phyloP scores from a whole-genome alignment of 257 asterid species.

The Solanum peruvianum region DNA sequence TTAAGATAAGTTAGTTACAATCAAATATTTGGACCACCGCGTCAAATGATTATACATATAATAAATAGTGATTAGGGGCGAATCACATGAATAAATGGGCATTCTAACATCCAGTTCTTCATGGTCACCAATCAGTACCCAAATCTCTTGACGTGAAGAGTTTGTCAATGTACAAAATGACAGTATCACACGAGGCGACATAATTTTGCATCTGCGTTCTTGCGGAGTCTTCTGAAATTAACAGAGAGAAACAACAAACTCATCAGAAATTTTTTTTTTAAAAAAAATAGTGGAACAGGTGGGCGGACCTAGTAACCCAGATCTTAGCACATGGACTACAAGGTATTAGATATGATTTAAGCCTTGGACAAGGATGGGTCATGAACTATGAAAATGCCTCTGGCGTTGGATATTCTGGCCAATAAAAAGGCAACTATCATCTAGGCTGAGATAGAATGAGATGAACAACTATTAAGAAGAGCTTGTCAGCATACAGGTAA shows the following conservation, averaged over 20 bases:
- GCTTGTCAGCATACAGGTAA: background rate
- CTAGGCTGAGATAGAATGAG: background rate
- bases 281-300: background rate
- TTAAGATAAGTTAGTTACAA: background rate
- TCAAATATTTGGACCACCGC: background rate
- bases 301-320: background rate
- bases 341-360: background rate
- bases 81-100: background rate
- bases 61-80: background rate
- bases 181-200: slow-evolving; percentile 34
- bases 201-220: slow-evolving; percentile 62
- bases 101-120: background rate
- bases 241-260: background rate
- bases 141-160: slow-evolving; percentile 56
- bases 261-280: too few relatives aligned
- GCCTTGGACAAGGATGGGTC: background rate
- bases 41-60: background rate
- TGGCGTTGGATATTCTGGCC: background rate
- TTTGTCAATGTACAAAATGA: slow-evolving; percentile 48
- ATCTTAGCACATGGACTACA: background rate
- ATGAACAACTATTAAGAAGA: background rate
- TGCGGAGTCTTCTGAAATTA: slow-evolving; percentile 54
- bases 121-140: slow-evolving; percentile 68
- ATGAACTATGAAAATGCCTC: background rate
- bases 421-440: background rate